These are phyloP conservation scores for Saccharomycopsis schoenii DNA, from an alignment of 805 yeast genomes.

Conservation along the genomic window DNA sequence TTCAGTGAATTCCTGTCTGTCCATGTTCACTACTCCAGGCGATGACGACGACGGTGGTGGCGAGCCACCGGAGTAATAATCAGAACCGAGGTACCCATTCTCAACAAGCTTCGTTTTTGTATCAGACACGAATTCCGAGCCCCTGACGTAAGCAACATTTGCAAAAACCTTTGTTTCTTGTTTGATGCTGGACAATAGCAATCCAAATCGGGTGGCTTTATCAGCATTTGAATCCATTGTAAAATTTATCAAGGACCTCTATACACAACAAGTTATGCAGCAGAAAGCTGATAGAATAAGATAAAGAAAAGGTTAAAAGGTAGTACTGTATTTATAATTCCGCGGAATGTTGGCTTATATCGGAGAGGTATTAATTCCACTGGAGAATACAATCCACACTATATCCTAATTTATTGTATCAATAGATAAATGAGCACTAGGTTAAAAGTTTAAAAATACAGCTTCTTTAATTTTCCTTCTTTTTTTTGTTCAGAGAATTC, in stretches of 20 bases:
- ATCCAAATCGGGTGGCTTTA: neutral
- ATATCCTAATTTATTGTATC: no score
- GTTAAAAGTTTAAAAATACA: neutral
- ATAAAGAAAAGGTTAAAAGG: no score
- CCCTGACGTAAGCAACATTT: slow-evolving; percentile 8
- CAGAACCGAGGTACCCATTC: slow-evolving; percentile 3
- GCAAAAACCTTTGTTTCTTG: slow-evolving; percentile 14
- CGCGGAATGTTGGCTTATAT: no score
- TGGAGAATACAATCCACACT: no score
- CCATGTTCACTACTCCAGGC: neutral
- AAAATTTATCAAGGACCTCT: no score
- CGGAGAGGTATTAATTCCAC: no score
- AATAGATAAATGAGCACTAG: no score
- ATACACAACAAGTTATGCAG: no score
- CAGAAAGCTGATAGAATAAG: no score
- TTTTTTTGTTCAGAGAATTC: neutral
- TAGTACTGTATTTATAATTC: no score
- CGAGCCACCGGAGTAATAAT: neutral
- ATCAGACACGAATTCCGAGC: slow-evolving; percentile 3
- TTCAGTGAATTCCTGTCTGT: slow-evolving; percentile 7
- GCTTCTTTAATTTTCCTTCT: neutral
- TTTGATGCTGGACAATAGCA: slow-evolving; percentile 7
- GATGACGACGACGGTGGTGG: neutral
- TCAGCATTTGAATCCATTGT: neutral
- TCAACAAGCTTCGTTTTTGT: slow-evolving; percentile 7